A percentile compares a stretch with the other conserved stretches of the same genome.
Conservation (phyloP, 257 asterid genomes). For the Solanum boliviense region DNA sequence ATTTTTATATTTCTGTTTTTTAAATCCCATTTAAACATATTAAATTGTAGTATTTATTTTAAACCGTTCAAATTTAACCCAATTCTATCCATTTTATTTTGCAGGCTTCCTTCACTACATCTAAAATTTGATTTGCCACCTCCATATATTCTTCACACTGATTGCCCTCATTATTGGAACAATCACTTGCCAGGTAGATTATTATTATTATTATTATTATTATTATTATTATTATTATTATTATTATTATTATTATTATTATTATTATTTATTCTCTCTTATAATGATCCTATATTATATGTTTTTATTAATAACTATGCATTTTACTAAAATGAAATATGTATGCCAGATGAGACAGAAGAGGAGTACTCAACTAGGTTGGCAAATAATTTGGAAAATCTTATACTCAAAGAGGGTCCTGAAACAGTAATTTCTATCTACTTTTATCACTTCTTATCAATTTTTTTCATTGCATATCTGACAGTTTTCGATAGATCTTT, state of each 20-base stretch:
- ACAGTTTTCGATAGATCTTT: too few species aligned
- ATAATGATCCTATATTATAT: too few species aligned
- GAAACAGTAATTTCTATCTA: neutral
- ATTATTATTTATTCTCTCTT: too few species aligned
- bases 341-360: neutral
- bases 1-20: too few species aligned
- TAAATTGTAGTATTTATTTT: too few species aligned
- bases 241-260: too few species aligned
- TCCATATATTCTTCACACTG: neutral
- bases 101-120: neutral
- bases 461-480: neutral
- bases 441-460: neutral
- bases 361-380: neutral
- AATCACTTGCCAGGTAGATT: neutral
- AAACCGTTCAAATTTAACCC: too few species aligned
- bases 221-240: too few species aligned
- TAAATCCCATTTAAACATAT: too few species aligned
- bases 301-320: too few species aligned
- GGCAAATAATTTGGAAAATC: neutral
- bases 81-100: neutral
- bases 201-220: too few species aligned
- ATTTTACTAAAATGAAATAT: neutral
- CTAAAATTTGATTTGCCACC: neutral
- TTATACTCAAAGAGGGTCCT: neutral
- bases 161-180: neutral